Percentiles rank a stretch among this genome's conserved stretches.
Evolutionary conservation across 2,329 filamentous ascomycete species (phyloP).

Genomic region (Fusarium palustre): DNA sequence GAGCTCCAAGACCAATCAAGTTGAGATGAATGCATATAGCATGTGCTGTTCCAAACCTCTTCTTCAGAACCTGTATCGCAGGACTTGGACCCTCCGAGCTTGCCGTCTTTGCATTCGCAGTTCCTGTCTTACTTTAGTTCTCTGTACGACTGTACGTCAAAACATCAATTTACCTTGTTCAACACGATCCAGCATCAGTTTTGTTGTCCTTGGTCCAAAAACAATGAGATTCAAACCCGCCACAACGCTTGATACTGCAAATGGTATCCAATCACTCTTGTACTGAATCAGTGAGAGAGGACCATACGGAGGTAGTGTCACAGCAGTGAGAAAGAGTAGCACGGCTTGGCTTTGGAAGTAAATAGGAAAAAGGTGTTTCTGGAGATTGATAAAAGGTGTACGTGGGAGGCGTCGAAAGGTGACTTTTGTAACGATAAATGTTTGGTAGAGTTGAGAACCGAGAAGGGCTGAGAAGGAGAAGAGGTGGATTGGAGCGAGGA

Average conservation of each 20-base stretch:
- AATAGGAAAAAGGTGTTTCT: constrained; percentile 56
- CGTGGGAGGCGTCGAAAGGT: constrained; percentile 51
- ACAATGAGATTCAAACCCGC: constrained; percentile 51
- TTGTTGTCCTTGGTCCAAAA: constrained; percentile 53
- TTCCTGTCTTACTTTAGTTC: constrained; percentile 25
- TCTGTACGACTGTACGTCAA: background rate
- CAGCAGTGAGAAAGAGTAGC: constrained; percentile 51
- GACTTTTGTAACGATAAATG: constrained; percentile 55
- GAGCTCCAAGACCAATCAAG: constrained; percentile 50
- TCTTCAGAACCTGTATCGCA: constrained; percentile 42
- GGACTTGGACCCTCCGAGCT: constrained; percentile 26
- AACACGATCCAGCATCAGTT: constrained; percentile 45
- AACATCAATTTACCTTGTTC: constrained; percentile 36
- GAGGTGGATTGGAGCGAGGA: constrained; percentile 53
- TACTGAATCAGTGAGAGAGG: constrained; percentile 46
- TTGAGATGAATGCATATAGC: constrained; percentile 60
- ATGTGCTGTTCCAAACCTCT: constrained; percentile 51
- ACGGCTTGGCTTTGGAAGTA: constrained; percentile 55
- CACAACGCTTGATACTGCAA: constrained; percentile 49
- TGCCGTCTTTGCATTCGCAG: constrained; percentile 13
- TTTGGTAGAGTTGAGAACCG: constrained; percentile 56
- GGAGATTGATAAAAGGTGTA: constrained; percentile 53
- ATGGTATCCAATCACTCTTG: constrained; percentile 51
- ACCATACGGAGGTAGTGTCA: constrained; percentile 52
- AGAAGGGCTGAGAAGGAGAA: constrained; percentile 56